Percentiles rank a stretch among this genome's conserved stretches.
These are phyloP conservation scores for Pouteria campechiana DNA, from an alignment of 179 eudicot species.

Conservation along the genomic window DNA sequence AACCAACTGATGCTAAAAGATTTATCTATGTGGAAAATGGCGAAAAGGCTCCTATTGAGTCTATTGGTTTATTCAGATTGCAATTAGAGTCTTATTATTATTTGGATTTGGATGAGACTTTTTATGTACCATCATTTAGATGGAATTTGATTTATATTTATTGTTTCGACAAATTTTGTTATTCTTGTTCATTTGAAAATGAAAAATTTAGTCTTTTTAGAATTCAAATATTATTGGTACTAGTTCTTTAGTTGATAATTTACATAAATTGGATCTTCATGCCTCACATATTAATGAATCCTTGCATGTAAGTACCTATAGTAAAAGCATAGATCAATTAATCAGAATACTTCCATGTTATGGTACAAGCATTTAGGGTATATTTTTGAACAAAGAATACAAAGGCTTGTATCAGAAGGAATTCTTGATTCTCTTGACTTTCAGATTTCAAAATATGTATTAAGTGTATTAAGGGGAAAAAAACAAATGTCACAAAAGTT, in stretches of 20 bases:
- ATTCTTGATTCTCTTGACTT: constrained; percentile 2
- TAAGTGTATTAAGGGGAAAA: constrained; percentile 2
- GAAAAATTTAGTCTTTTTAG: too few species aligned
- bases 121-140: too few species aligned
- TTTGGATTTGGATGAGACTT: constrained; percentile 9
- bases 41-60: background rate
- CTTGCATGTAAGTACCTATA: background rate
- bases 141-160: constrained; percentile 3
- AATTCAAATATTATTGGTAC: too few species aligned
- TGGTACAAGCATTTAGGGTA: constrained; percentile 9
- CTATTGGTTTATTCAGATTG: background rate
- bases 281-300: constrained; percentile 1
- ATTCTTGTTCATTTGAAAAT: constrained; percentile 3
- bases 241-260: background rate
- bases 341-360: background rate
- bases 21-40: too few species aligned
- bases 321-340: too few species aligned
- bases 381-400: too few species aligned
- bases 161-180: constrained; percentile 4
- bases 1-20: constrained; percentile 9
- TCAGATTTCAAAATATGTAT: background rate
- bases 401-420: too few species aligned
- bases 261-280: background rate
- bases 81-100: background rate
- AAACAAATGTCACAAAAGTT: background rate